Base-by-base conservation (phyloP, 139 green algal species). In the Microglena sp. region DNA sequence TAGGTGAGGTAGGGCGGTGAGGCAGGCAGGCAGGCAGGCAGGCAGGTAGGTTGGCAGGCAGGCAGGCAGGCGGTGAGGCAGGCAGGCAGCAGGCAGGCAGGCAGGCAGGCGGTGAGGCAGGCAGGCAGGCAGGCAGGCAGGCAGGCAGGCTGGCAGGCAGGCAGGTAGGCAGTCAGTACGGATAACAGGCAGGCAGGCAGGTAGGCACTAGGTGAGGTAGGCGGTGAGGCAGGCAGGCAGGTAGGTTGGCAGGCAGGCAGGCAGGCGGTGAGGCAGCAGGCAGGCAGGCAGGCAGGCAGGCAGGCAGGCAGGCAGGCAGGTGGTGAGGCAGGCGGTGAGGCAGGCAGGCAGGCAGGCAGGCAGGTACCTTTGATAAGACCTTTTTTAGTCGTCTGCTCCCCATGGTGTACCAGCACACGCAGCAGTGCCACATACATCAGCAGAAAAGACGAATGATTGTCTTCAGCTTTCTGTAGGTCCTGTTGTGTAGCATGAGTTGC, bases 301-400 rank as follows among this genome's bases (percentile, higher is more conserved):
- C 27, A 59, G 4, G 4, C 29, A 28, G 24, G 55, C 27, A 36
- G 30, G 50, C 50, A 59, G 50, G 50, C 50, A 59, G 50, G 50
- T n/a, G 28, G 50, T 18, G 6, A 64, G 50, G 50, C 30, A 64
- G 8, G 7, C 30, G 18, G 3, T 4, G 22, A 46, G 30, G 4
- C 29, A 50, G 30, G 50, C 50, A 59, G 50, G 50, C 50, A 59
- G 30, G 50, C 50, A 59, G 18, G 50, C 50, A 59, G 50, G 50
- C 50, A 59, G 50, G 50, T n/a, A 59, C n/a, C n/a, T n/a, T n/a
- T n/a, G n/a, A n/a, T n/a, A n/a, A n/a, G n/a, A n/a, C n/a, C n/a
- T n/a, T n/a, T n/a, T n/a, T n/a, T n/a, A n/a, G n/a, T n/a, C n/a
- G n/a, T n/a, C n/a, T n/a, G n/a, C n/a, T n/a, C n/a, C n/a, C n/a